These are phyloP conservation scores for Hanseniaspora clermontiae DNA, from an alignment of 805 yeast species.

Conservation along the genomic window DNA sequence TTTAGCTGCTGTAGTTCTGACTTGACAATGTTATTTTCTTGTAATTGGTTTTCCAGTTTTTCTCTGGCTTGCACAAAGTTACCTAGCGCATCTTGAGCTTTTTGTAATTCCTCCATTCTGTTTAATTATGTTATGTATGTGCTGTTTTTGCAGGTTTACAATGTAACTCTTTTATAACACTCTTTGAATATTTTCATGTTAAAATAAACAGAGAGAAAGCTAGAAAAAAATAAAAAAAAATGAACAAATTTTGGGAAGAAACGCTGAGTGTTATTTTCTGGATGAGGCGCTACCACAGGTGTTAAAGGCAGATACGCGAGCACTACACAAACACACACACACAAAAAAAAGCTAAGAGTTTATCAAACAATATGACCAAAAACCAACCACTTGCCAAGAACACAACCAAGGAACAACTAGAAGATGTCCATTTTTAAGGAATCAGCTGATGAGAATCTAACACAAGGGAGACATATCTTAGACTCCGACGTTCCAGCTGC, in stretches of 20 bases:
- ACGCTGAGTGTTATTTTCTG: neutral
- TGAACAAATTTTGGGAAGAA: neutral
- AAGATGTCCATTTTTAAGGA: slow-evolving; percentile 4
- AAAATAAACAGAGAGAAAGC: neutral
- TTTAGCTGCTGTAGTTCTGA: slow-evolving; percentile 59
- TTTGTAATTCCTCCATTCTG: slow-evolving; percentile 35
- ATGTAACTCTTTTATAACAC: neutral
- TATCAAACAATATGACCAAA: neutral
- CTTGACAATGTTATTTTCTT: slow-evolving; percentile 82
- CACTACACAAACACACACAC: neutral
- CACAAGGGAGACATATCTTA: slow-evolving; percentile 2
- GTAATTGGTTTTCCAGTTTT: slow-evolving; percentile 81
- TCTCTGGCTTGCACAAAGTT: slow-evolving; percentile 64
- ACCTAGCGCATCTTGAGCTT: slow-evolving; percentile 35
- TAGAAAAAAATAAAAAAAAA: neutral
- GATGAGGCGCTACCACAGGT: neutral
- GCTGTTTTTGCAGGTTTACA: neutral
- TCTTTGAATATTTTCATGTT: too few relatives aligned
- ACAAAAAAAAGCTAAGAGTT: too few relatives aligned
- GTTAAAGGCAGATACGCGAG: neutral
- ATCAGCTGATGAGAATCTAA: slow-evolving; percentile 7
- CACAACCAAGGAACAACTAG: neutral
- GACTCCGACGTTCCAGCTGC: neutral
- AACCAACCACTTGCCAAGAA: neutral
- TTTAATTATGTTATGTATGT: slow-evolving; percentile 19